These are phyloP conservation scores for Verruconis gallopava DNA, from an alignment of 2,329 filamentous ascomycete genomes.

Conservation along the genomic window DNA sequence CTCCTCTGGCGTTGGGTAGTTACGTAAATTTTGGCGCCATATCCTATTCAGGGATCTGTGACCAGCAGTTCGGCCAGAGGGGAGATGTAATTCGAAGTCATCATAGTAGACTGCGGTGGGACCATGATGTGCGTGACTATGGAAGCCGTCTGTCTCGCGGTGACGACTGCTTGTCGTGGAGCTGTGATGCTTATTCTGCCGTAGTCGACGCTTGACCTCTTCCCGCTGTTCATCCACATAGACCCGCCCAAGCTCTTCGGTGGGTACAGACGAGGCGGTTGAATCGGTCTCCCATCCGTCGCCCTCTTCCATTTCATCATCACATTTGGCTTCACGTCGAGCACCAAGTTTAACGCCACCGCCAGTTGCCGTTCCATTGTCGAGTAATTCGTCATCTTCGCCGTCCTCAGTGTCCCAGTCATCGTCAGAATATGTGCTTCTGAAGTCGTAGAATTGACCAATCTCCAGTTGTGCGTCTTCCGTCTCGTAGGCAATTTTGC, in stretches of 20 bases:
- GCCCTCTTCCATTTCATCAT: slow-evolving; percentile 43
- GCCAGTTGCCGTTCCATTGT: slow-evolving; percentile 28
- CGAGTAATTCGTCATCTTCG: slow-evolving; percentile 35
- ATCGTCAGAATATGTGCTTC: slow-evolving; percentile 82
- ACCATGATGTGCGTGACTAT: slow-evolving; percentile 65
- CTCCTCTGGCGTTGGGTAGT: slow-evolving; percentile 68
- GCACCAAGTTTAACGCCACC: slow-evolving; percentile 58
- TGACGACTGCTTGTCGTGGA: slow-evolving; percentile 58
- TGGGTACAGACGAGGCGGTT: slow-evolving; percentile 76
- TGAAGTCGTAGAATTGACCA: slow-evolving; percentile 94
- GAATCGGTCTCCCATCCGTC: slow-evolving; percentile 95
- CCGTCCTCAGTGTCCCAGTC: slow-evolving; percentile 44
- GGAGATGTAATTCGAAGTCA: slow-evolving; percentile 87
- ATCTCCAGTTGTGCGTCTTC: slow-evolving; percentile 88
- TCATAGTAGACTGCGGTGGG: slow-evolving; percentile 73
- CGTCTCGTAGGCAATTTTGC: slow-evolving; percentile 84
- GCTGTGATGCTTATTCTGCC: slow-evolving; percentile 64
- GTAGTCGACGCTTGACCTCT: slow-evolving; percentile 55
- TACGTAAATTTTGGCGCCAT: slow-evolving; percentile 83
- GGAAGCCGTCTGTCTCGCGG: slow-evolving; percentile 62
- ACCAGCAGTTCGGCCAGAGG: slow-evolving; percentile 76
- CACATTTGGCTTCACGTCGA: slow-evolving; percentile 41
- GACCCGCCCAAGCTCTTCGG: slow-evolving; percentile 67
- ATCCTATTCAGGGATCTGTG: slow-evolving; percentile 81
- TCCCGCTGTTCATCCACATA: slow-evolving; percentile 63